Base-by-base conservation (phyloP, 2,329 filamentous ascomycete genomes). In the Scedosporium dehoogii region DNA sequence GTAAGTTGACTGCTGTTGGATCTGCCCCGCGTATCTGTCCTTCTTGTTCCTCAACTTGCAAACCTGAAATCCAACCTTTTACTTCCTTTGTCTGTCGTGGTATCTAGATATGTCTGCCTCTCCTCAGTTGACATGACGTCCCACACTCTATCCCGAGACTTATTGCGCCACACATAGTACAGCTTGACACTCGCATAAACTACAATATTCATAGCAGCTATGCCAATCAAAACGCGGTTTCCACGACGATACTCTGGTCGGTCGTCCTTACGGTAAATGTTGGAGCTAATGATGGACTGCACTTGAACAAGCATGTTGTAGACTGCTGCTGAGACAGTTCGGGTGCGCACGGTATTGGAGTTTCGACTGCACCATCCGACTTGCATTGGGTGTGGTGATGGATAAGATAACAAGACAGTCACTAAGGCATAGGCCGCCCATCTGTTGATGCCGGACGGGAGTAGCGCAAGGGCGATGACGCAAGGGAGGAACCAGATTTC, bases 271-370 rank as follows among this genome's bases (percentile, higher is more conserved):
- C 79, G 75, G 67, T 81, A 81, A 56, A 82, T 79, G 59, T 81
- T 78, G 0, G 73, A 73, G 5, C 73, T 72, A 48, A 78, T 75
- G 46, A 81, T 77, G 27, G 76, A 76, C 33, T 76, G 76, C 1
- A 76, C 68, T 67, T 82, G 79, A 4, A 80, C 76, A 55, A 74
- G 72, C 71, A 79, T 76, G 62, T 68, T 72, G n/a, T 64, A 68
- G 53, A 81, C 69, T 0, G 83, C 85, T 0, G 84, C 81, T 0
- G 83, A 83, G 1, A 89, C 83, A 1, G 85, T 83, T 6, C 85
- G 76, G 5, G 82, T 84, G 10, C 85, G 77, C 9, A 89, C 84
- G 1, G 80, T 78, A 65, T 85, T 85, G 2, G 84, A 81, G 68
- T 88, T 89, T 59, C 82, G 75, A 1, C 75, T 78, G 65, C 76